Evolutionary conservation across 2,329 filamentous ascomycete genomes (phyloP).

Genomic region (Juglanconis oblonga): DNA sequence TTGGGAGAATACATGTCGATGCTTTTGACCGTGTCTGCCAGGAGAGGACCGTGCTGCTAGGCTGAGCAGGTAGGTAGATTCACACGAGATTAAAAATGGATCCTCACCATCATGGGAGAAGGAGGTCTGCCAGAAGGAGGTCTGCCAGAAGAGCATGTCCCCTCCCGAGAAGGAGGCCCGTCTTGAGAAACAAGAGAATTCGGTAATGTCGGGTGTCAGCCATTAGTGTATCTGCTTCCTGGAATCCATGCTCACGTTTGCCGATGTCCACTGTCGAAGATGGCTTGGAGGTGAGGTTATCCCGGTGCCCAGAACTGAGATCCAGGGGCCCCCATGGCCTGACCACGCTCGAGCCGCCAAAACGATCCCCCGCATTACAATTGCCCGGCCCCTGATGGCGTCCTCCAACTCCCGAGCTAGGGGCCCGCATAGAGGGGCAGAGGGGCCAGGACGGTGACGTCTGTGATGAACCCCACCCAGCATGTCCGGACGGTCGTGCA

Average conservation of each 20-base stretch:
- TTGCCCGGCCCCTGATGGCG: slow-evolving; percentile 1
- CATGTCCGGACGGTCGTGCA: background rate
- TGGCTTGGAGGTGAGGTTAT: no score
- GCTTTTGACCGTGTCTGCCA: slow-evolving; percentile 1
- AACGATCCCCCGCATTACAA: slow-evolving; percentile 14
- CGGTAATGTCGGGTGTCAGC: no score
- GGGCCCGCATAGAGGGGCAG: slow-evolving; percentile 8
- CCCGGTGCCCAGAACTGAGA: background rate
- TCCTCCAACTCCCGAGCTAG: slow-evolving; percentile 8
- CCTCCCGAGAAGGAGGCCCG: no score
- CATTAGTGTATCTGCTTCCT: no score
- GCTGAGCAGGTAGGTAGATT: background rate
- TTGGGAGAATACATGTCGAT: slow-evolving; percentile 14
- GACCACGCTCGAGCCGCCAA: background rate
- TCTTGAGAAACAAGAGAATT: no score
- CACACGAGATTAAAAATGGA: background rate
- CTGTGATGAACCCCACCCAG: background rate
- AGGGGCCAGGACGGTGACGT: slow-evolving; percentile 1
- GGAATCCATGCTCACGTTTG: no score
- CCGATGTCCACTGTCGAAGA: no score
- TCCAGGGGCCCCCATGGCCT: background rate
- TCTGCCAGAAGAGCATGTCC: no score
- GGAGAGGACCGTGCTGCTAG: background rate
- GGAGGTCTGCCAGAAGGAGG: no score
- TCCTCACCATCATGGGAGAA: no score